Percentiles rank a stretch among this genome's conserved stretches.
phyloP scores from a whole-genome alignment of 257 asterid species.

The Fraxinus excelsior region DNA sequence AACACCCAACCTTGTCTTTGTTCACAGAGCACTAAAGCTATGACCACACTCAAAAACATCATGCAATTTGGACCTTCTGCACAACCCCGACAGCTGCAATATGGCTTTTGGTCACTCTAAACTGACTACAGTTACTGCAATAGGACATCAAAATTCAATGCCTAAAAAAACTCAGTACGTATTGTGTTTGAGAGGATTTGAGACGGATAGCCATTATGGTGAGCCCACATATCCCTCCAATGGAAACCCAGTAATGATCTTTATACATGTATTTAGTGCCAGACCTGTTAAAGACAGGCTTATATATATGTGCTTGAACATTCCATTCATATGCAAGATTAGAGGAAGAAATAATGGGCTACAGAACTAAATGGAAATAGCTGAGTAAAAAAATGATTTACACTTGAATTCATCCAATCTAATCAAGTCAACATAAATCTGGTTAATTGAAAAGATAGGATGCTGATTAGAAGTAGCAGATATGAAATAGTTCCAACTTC shows the following conservation, averaged over 20 bases:
- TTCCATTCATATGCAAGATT: not conserved
- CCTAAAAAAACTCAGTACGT: not conserved
- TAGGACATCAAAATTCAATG: not conserved
- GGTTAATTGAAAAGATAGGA: not conserved
- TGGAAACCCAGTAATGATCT: not conserved
- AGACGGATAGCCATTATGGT: not conserved
- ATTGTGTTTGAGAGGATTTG: not conserved
- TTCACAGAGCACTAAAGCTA: not conserved
- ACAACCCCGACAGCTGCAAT: not conserved
- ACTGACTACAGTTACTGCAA: not conserved
- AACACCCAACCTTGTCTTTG: not conserved
- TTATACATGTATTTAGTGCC: not conserved
- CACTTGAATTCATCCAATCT: not conserved
- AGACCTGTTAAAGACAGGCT: not conserved
- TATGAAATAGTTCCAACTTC: not conserved
- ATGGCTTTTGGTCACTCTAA: not conserved
- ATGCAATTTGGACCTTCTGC: not conserved
- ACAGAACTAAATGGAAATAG: not conserved
- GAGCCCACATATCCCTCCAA: not conserved
- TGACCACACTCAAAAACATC: not conserved
- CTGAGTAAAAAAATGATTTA: not conserved
- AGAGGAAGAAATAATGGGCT: conserved; percentile 1
- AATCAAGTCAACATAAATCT: not conserved
- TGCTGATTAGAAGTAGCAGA: not conserved
- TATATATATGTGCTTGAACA: not conserved